Evolutionary conservation across 192 early-diverging fungal species (phyloP).

Genomic region (Anaeromyces robustus): DNA sequence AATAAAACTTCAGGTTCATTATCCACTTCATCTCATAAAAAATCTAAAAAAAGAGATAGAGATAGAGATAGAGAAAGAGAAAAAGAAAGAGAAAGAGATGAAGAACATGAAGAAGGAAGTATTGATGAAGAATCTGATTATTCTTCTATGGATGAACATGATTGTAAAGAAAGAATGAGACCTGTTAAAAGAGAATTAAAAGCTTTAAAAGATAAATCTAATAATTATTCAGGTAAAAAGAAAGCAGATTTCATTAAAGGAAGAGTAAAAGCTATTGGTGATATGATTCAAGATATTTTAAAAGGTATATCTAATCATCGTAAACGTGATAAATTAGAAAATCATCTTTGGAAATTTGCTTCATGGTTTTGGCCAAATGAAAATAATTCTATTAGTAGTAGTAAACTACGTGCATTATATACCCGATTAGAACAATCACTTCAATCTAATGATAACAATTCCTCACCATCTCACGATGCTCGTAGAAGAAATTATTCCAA

Average conservation of each 20-base stretch:
- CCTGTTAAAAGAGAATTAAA: constrained; percentile 45
- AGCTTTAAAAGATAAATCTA: constrained; percentile 26
- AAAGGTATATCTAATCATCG: neutral
- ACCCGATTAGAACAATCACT: neutral
- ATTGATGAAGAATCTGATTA: constrained; percentile 11
- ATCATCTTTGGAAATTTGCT: constrained; percentile 54
- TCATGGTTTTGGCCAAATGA: constrained; percentile 48
- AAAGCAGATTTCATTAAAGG: constrained; percentile 26
- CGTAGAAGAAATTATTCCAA: neutral
- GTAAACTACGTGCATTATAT: neutral
- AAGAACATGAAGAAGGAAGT: neutral
- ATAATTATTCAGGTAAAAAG: constrained; percentile 8
- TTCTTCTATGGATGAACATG: constrained; percentile 25
- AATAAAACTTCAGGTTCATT: neutral
- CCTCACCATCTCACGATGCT: neutral
- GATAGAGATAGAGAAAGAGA: constrained; percentile 17
- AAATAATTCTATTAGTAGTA: constrained; percentile 1
- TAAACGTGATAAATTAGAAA: constrained; percentile 18
- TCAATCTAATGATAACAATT: neutral
- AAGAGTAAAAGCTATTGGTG: constrained; percentile 34
- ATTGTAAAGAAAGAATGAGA: constrained; percentile 50
- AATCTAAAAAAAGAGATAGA: neutral
- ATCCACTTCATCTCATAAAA: neutral
- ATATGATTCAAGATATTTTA: constrained; percentile 21
- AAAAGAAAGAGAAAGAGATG: constrained; percentile 2